Evolutionary conservation across 2,329 filamentous ascomycete species (phyloP), one percentile per base, ranked within the genome.

Genomic region (Leptographium lundbergii): DNA sequence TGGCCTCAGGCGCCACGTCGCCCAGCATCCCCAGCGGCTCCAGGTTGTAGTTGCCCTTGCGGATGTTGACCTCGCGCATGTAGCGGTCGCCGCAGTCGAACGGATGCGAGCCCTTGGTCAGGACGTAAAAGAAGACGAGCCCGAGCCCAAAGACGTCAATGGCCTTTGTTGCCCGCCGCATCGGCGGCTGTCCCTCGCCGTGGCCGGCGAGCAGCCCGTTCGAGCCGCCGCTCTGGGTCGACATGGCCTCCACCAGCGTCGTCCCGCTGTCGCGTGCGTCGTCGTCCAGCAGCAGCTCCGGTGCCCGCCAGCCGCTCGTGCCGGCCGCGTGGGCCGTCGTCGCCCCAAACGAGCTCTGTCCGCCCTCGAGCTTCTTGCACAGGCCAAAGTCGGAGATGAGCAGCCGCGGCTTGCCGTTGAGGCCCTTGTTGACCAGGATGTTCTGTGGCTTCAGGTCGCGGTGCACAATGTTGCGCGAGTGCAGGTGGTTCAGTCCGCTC

Each of bases 61-160:
- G 91, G 67, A 99, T 97, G 71, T 99, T 97, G 66, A 95, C 88
- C 72, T 99, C 94, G 57, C 94, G 85, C 83, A 95, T 95, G 76
- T 94, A 97, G 56, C 90, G 85, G 68, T 94, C 91, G 59, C 94
- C 91, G 63, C 91, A 91, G 69, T 96, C 92, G 67, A 95, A 99
- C 0, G 94, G 94, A 70, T 99, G 94, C 1, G 81, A 83, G 19
- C 94, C 94, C 62, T 91, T 88, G 1, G 92, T 96, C 61, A 99
- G 79, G n/a, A 97, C 91, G 70, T 96, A 99, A 74, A 91, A 97
- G 76, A 96, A 99, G n/a, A 99, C 91, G 57, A 96, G 87, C 1
- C 94, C 94, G 42, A 99, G 81, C 0, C 91, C 96, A 74, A 99
- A 99, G 29, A 99, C 96, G 69, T 99, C 94, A 62, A 97, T 96